A percentile compares a stretch with the other conserved stretches of the same genome.
Evolutionary conservation across 495 filamentous ascomycete species (phyloP).

Genomic region (Penicillium longicatenatum): DNA sequence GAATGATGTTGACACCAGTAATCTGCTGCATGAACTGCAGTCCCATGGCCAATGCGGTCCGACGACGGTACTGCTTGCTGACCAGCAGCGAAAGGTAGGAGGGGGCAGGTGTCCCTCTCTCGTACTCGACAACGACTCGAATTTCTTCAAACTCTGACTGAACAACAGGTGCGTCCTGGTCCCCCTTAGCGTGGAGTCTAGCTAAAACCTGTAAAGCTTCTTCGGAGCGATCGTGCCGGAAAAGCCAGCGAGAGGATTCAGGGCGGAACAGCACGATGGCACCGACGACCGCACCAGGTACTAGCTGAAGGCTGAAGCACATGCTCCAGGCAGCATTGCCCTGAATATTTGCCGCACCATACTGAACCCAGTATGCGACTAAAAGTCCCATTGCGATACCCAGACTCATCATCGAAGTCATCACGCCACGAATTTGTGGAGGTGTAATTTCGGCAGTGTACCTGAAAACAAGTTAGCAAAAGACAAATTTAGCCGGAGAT

Average conservation of each 20-base stretch:
- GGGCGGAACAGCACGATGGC: not conserved
- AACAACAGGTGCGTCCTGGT: slow-evolving; percentile 1
- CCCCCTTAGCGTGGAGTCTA: not conserved
- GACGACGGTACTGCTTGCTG: slow-evolving; percentile 2
- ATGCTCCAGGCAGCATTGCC: slow-evolving; percentile 5
- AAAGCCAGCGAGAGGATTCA: not conserved
- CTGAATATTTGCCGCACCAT: not conserved
- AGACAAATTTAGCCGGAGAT: not conserved
- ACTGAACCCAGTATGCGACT: slow-evolving; percentile 2
- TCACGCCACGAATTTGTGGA: slow-evolving; percentile 1
- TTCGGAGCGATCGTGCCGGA: slow-evolving; percentile 2
- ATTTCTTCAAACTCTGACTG: slow-evolving; percentile 2
- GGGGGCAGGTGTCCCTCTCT: not conserved
- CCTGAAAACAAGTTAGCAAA: not conserved
- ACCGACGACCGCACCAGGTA: not conserved
- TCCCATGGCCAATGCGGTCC: not conserved
- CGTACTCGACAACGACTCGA: slow-evolving; percentile 1
- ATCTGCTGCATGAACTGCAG: slow-evolving; percentile 6
- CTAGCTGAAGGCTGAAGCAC: not conserved
- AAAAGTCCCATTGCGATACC: slow-evolving; percentile 4
- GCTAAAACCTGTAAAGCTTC: not conserved
- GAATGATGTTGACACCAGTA: slow-evolving; percentile 4
- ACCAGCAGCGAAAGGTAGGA: not conserved
- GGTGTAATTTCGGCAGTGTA: slow-evolving; percentile 5
- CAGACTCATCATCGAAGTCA: slow-evolving; percentile 6